phyloP scores from a whole-genome alignment of 2,329 filamentous ascomycete genomes.

The Setomelanomma holmii region DNA sequence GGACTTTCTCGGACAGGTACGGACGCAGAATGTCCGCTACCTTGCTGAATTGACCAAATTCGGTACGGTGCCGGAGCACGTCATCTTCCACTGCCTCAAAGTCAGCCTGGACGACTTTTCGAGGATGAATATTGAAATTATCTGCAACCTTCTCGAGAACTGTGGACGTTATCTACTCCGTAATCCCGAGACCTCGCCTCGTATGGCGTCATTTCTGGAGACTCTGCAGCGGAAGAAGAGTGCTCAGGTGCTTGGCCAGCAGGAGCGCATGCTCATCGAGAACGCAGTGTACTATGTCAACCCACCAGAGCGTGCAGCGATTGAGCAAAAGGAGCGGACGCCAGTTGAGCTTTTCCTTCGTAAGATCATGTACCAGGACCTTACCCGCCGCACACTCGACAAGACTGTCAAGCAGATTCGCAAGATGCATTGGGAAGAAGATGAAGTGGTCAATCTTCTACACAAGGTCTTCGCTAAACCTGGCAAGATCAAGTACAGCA shows the following conservation, averaged over 20 bases:
- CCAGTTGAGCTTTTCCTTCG: conserved; percentile 92
- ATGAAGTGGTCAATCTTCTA: conserved; percentile 79
- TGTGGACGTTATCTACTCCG: conserved; percentile 93
- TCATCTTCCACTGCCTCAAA: conserved; percentile 98
- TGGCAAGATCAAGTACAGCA: conserved; percentile 96
- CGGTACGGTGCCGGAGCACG: conserved; percentile 95
- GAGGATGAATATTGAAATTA: conserved; percentile 98
- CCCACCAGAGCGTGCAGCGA: conserved; percentile 89
- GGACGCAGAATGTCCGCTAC: conserved; percentile 95
- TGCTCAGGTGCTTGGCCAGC: conserved; percentile 91
- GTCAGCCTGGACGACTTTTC: conserved; percentile 98
- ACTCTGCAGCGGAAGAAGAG: conserved; percentile 95
- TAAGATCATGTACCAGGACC: conserved; percentile 89
- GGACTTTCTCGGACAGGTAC: conserved; percentile 93
- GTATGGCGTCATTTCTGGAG: conserved; percentile 93
- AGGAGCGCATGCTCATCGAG: conserved; percentile 97
- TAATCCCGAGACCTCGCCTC: conserved; percentile 88
- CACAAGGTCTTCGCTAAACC: conserved; percentile 96
- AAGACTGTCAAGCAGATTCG: conserved; percentile 94
- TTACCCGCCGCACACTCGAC: conserved; percentile 92
- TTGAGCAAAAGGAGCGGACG: conserved; percentile 94
- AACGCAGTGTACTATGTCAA: conserved; percentile 99
- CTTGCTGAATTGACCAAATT: conserved; percentile 97
- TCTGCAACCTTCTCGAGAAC: conserved; percentile 94
- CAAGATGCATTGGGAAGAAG: conserved; percentile 96